These are phyloP conservation scores for Claviceps pusilla DNA, from an alignment of 2,329 filamentous ascomycete species.

Conservation along the genomic window DNA sequence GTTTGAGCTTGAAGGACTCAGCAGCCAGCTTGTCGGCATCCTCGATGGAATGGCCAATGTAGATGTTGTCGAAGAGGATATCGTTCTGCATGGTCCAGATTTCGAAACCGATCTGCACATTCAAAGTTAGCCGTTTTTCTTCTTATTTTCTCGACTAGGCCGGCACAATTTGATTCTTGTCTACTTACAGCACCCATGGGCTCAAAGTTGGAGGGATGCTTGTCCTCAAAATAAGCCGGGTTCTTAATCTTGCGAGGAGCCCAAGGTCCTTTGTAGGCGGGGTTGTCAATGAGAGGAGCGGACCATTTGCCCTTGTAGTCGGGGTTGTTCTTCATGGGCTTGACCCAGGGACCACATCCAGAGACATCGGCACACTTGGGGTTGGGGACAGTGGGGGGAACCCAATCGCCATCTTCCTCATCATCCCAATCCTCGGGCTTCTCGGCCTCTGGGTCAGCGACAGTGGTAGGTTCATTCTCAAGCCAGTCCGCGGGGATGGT, in stretches of 20 bases:
- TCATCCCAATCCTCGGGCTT: conserved; percentile 99
- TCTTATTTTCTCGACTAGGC: too few relatives aligned
- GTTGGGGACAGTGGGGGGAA: conserved; percentile 80
- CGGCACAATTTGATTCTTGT: not conserved
- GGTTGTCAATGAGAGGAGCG: conserved; percentile 88
- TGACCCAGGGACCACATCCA: conserved; percentile 85
- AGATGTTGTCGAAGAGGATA: conserved; percentile 99
- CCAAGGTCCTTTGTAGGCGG: conserved; percentile 94
- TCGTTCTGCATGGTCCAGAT: conserved; percentile 99
- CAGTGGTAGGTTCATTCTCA: conserved; percentile 65
- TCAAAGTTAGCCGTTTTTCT: conserved; percentile 7
- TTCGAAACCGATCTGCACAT: conserved; percentile 75
- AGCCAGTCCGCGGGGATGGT: conserved; percentile 92
- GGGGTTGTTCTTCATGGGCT: conserved; percentile 87
- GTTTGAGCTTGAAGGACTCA: conserved; percentile 85
- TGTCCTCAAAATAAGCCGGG: conserved; percentile 93
- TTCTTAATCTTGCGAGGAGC: conserved; percentile 91
- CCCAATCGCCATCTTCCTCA: conserved; percentile 97
- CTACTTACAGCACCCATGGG: conserved; percentile 84
- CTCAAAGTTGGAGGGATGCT: conserved; percentile 90
- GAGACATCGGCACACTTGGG: conserved; percentile 87
- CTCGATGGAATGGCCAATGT: conserved; percentile 91
- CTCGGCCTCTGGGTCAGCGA: conserved; percentile 84
- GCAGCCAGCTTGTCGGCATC: conserved; percentile 80
- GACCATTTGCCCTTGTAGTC: conserved; percentile 99